These are phyloP conservation scores for Melampsora occidentalis DNA, from an alignment of 1,284 basidiomycete species.

Conservation along the genomic window DNA sequence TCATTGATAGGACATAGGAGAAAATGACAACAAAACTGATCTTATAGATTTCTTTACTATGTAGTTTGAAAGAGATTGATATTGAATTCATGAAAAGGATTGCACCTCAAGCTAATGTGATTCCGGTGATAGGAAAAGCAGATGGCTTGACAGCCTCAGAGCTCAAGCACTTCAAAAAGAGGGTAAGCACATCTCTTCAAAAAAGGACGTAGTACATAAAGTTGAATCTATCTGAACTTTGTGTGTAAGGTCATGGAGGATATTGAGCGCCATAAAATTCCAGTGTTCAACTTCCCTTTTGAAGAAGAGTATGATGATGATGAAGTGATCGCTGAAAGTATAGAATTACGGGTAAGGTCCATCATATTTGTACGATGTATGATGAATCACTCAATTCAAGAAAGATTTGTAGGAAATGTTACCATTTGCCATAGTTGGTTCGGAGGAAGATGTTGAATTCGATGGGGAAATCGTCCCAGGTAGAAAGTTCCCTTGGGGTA, in stretches of 20 bases:
- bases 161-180: slow-evolving; percentile 90
- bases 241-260: slow-evolving; percentile 90
- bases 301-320: slow-evolving; percentile 67
- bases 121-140: slow-evolving; percentile 96
- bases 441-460: slow-evolving; percentile 91
- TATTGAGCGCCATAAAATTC: slow-evolving; percentile 96
- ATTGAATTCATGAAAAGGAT: slow-evolving; percentile 97
- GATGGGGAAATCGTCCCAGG: slow-evolving; percentile 83
- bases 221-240: background rate
- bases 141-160: slow-evolving; percentile 90
- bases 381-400: background rate
- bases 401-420: slow-evolving; percentile 66
- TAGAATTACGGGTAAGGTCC: slow-evolving; percentile 49
- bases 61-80: slow-evolving; percentile 84
- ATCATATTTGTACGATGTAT: background rate
- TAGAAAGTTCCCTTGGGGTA: slow-evolving; percentile 95
- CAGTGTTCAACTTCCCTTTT: slow-evolving; percentile 70
- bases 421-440: slow-evolving; percentile 96
- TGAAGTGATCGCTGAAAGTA: slow-evolving; percentile 95
- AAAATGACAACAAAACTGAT: background rate
- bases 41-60: background rate
- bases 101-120: slow-evolving; percentile 95
- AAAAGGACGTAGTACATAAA: background rate
- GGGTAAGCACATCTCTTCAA: slow-evolving; percentile 61
- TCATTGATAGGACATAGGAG: background rate